Base-by-base conservation (phyloP, 2,329 filamentous ascomycete genomes). In the Trichoderma sp. region DNA sequence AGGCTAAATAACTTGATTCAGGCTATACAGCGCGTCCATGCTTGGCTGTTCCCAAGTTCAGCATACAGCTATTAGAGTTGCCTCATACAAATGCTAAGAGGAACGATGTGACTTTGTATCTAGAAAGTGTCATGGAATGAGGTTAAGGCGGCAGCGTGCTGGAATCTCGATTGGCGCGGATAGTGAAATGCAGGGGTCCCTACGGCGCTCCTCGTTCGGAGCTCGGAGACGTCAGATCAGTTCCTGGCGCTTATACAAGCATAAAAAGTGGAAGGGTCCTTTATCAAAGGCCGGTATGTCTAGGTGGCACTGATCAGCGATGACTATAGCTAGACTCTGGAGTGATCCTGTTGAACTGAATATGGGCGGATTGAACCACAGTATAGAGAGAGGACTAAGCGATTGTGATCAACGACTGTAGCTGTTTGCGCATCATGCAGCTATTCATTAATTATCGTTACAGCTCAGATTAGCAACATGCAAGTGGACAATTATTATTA, bases 1-100 rank as follows among this genome's bases (percentile, higher is more conserved):
- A 65, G 62, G 62, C 62, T 65, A 55, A 57, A 57, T 47, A 19
- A 19, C 4, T 10, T 33, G 1, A 33, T 65, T 65, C 35, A 65
- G 62, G 62, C 62, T 65, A 40, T 31, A n/a, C 19, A 11, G 31
- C 0, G 33, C 6, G 14, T 52, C 5, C 53, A 3, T 33, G 16
- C 6, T 24, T 21, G 13, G 6, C 21, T 21, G 16, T 62, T 21
- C 24, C 31, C 16, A 35, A 37, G 29, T 24, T 24, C n/a, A 31
- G 2, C 27, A 24, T 27, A 61, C 33, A 29, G 5, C 4, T 53
- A 47, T 8, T 43, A 35, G 55, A 10, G 35, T 35, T 31, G 4
- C 31, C 27, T 8, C 14, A 55, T 55, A 14, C 10, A n/a, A 56
- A 4, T 31, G 27, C 29, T 49, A 24, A 21, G 47, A 49, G 10